Conservation (phyloP, 441 rosid genomes). For the Populus hybrid region DNA sequence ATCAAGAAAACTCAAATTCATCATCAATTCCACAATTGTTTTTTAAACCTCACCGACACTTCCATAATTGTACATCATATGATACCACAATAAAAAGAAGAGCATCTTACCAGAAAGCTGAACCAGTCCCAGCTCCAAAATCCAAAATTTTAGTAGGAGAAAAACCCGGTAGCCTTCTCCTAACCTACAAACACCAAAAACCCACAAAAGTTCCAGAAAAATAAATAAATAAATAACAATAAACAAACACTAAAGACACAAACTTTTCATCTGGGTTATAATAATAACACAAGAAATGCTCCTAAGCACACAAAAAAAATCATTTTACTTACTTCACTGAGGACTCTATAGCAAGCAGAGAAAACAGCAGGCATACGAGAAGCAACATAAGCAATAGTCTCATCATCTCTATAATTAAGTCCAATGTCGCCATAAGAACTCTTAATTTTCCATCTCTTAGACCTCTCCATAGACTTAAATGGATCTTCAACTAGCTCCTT, state of each 20-base stretch:
- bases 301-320: background rate
- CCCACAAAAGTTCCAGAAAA: background rate
- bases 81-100: background rate
- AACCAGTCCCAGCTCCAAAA: conserved; percentile 96
- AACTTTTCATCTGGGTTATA: background rate
- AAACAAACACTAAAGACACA: background rate
- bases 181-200: conserved; percentile 39
- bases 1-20: background rate
- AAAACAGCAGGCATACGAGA: conserved; percentile 95
- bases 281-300: background rate
- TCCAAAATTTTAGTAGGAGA: conserved; percentile 66
- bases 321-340: conserved; percentile 48
- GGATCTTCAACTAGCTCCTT: conserved; percentile 75
- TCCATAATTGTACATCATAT: background rate
- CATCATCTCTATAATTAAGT: conserved; percentile 62
- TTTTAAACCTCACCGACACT: conserved; percentile 15
- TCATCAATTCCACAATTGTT: background rate
- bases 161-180: conserved; percentile 68
- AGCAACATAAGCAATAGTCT: conserved; percentile 86
- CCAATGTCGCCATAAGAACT: conserved; percentile 85
- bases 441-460: conserved; percentile 83
- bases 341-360: conserved; percentile 78
- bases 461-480: conserved; percentile 64
- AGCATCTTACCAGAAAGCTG: conserved; percentile 77
- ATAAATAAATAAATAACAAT: background rate